Evolutionary conservation across 2,329 filamentous ascomycete genomes (phyloP), one percentile per base, ranked within the genome.

Genomic region (Alternaria consortialis): DNA sequence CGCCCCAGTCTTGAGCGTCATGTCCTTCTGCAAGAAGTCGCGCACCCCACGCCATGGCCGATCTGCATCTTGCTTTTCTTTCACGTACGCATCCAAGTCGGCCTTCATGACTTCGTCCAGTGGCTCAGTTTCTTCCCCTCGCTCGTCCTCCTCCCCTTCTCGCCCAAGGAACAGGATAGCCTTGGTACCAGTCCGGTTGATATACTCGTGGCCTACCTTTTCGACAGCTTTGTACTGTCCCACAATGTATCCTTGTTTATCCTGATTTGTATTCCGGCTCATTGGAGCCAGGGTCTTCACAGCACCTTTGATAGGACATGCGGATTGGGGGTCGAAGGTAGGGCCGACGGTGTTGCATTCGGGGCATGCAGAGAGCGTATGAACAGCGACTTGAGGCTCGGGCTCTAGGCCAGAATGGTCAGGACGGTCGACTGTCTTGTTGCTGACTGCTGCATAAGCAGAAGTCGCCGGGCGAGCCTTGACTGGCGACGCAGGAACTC

Each of bases 151-250:
- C 1, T 40, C 5, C 51, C 29, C 5, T 50, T 47, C 20, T 11
- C 44, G 25, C 2, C 39, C 5, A 40, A 65, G 34, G 2, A 48
- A 31, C 13, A 55, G 56, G 13, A 64, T 39, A 3, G 53, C 42
- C 31, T 52, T 62, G 4, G 40, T 60, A 36, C 63, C 55, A 0
- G 55, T 62, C 0, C 50, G 56, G 17, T 62, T 50, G 20, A 46
- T 62, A 11, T 40, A 12, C 20, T 65, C 53, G 23, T 59, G 48
- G 25, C 55, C 34, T 7, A 29, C 13, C 47, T 63, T 59, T 12
- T 47, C 13, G 6, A 20, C 29, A 15, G 53, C 39, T 15, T 29
- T 39, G 37, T 50, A 57, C 9, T 46, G 29, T 11, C 32, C 53
- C 3, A 39, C 9, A 32, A 58, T 32, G 23, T 44, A 62, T 17